These are phyloP conservation scores for Lasiodiplodia theobromae DNA, from an alignment of 2,329 filamentous ascomycete species.

Conservation along the genomic window DNA sequence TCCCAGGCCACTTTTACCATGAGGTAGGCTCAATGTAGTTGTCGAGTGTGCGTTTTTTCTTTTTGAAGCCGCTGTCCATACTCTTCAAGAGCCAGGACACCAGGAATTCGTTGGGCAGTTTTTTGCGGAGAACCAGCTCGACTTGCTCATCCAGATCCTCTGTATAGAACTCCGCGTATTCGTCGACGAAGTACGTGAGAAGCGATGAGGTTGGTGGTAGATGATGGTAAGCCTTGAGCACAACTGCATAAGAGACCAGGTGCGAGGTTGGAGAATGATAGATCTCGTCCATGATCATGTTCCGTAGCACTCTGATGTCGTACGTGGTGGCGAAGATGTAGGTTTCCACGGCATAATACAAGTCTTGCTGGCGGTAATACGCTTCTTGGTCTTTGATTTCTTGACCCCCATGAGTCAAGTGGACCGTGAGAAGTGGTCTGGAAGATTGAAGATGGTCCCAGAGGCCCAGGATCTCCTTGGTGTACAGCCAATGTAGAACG, in stretches of 20 bases:
- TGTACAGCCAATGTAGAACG: conserved; percentile 8
- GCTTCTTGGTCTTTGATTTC: neutral
- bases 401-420: neutral
- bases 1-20: neutral
- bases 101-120: neutral
- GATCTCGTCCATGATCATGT: neutral
- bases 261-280: neutral
- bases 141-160: neutral
- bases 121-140: neutral
- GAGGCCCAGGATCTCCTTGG: neutral
- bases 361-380: neutral
- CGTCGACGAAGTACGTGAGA: neutral
- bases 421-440: neutral
- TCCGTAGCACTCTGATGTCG: neutral
- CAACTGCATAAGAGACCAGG: neutral
- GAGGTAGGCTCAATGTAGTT: neutral
- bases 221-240: neutral
- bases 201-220: neutral
- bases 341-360: neutral
- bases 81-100: neutral
- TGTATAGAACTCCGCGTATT: neutral
- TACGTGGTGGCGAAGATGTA: neutral
- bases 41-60: neutral
- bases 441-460: neutral
- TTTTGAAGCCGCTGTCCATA: neutral